These are phyloP conservation scores for Lepidium aucheri DNA, from an alignment of 345 rosid species.

Conservation along the genomic window DNA sequence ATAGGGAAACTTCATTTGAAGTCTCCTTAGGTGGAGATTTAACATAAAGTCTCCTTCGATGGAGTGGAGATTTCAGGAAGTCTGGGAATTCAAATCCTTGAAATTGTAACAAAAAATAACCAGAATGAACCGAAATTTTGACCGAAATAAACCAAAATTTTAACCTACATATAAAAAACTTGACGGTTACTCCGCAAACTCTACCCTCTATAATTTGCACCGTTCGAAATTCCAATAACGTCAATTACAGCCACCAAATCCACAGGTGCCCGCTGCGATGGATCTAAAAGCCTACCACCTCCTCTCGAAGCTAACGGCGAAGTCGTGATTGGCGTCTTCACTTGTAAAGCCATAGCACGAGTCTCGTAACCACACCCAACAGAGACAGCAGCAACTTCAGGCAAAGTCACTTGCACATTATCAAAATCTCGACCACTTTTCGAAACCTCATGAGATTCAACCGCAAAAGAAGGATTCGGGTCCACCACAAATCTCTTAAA, in stretches of 20 bases:
- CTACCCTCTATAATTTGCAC: constrained; percentile 55
- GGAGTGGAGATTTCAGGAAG: too few species aligned
- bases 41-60: too few species aligned
- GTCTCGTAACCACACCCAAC: constrained; percentile 56
- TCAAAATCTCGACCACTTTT: constrained; percentile 33
- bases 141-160: too few species aligned
- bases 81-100: too few species aligned
- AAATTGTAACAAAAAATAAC: too few species aligned
- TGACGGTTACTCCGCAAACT: too few species aligned
- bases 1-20: too few species aligned
- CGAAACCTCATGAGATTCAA: constrained; percentile 39
- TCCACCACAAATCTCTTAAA: constrained; percentile 75
- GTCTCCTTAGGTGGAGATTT: too few species aligned
- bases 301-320: neutral
- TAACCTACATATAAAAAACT: too few species aligned
- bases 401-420: constrained; percentile 47
- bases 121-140: too few species aligned
- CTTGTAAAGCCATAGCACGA: constrained; percentile 47
- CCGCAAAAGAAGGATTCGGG: constrained; percentile 31
- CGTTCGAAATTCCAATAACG: constrained; percentile 49
- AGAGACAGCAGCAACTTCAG: constrained; percentile 61
- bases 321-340: constrained; percentile 52
- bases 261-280: constrained; percentile 52
- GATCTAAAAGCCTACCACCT: constrained; percentile 20
- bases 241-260: constrained; percentile 75